Conservation (phyloP, 2,329 filamentous ascomycete species). For the Botrytis fragariae region DNA sequence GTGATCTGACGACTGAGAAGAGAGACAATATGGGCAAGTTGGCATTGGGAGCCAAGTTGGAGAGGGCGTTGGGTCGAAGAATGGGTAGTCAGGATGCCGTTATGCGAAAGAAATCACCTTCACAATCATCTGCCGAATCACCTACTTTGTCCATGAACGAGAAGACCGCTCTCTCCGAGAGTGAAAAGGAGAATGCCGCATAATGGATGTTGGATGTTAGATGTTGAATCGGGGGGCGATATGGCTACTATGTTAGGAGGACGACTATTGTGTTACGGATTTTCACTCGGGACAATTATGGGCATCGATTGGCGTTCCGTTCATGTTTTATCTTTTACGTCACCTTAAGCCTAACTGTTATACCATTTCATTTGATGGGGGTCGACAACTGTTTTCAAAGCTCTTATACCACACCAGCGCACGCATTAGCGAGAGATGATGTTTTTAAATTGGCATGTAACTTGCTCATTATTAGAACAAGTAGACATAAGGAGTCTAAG, state of each 20-base stretch:
- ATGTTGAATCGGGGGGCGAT: slow-evolving; percentile 1
- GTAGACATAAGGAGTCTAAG: slow-evolving; percentile 1
- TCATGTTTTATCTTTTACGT: slow-evolving; percentile 15
- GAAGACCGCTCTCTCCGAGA: background rate
- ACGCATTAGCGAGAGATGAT: slow-evolving; percentile 11
- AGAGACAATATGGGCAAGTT: slow-evolving; percentile 67
- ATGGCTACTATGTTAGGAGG: slow-evolving; percentile 5
- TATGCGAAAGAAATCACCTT: slow-evolving; percentile 45
- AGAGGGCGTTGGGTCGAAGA: slow-evolving; percentile 64
- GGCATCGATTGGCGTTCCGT: slow-evolving; percentile 19
- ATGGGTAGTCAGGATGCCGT: slow-evolving; percentile 71
- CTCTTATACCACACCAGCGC: slow-evolving; percentile 18
- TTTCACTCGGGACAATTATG: slow-evolving; percentile 15
- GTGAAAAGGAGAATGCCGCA: slow-evolving; percentile 9
- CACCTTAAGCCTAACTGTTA: slow-evolving; percentile 2
- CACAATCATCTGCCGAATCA: slow-evolving; percentile 6
- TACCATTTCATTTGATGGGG: slow-evolving; percentile 19
- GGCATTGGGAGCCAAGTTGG: slow-evolving; percentile 70
- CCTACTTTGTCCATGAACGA: slow-evolving; percentile 6
- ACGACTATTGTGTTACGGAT: slow-evolving; percentile 1
- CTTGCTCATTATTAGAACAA: slow-evolving; percentile 8
- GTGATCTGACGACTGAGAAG: slow-evolving; percentile 63
- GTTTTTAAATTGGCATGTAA: slow-evolving; percentile 3
- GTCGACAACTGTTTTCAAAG: slow-evolving; percentile 11
- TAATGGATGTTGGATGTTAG: background rate